Percentiles rank a stretch among this genome's conserved stretches.
Conservation (phyloP, 805 yeast species). For the Kuraishia floccosa region DNA sequence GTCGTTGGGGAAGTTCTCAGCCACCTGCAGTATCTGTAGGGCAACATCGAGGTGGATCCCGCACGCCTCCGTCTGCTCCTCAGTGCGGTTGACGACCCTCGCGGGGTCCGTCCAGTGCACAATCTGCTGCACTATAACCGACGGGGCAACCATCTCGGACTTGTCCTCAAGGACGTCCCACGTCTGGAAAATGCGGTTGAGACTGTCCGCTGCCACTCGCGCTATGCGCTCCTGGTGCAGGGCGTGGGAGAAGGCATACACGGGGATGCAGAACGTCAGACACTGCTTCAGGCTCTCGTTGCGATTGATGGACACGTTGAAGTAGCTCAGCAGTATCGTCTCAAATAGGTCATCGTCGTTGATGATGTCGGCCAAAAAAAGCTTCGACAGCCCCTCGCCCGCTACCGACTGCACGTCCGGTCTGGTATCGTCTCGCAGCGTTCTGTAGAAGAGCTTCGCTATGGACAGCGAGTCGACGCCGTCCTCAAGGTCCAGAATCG, state of each 20-base stretch:
- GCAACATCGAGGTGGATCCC: slow-evolving; percentile 47
- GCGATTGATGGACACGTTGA: slow-evolving; percentile 50
- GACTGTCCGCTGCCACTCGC: slow-evolving; percentile 53
- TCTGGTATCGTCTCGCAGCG: slow-evolving; percentile 41
- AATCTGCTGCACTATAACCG: slow-evolving; percentile 54
- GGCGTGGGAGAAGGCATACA: slow-evolving; percentile 67
- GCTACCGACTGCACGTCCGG: slow-evolving; percentile 68
- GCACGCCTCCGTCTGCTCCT: slow-evolving; percentile 27
- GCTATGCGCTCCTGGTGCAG: slow-evolving; percentile 61
- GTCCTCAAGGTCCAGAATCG: slow-evolving; percentile 48
- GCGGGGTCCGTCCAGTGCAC: slow-evolving; percentile 80
- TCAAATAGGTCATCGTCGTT: slow-evolving; percentile 63
- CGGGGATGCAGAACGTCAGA: slow-evolving; percentile 80
- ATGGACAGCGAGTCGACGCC: slow-evolving; percentile 56
- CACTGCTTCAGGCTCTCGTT: slow-evolving; percentile 69
- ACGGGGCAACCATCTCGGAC: slow-evolving; percentile 26
- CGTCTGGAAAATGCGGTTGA: slow-evolving; percentile 39
- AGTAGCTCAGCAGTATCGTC: slow-evolving; percentile 61
- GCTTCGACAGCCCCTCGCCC: slow-evolving; percentile 79
- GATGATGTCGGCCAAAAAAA: slow-evolving; percentile 67
- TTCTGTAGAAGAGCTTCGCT: slow-evolving; percentile 59
- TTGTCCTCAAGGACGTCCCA: slow-evolving; percentile 25
- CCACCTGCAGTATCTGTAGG: slow-evolving; percentile 37
- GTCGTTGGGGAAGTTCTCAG: slow-evolving; percentile 34
- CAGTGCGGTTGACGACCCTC: slow-evolving; percentile 39